A percentile compares a stretch with the other conserved stretches of the same genome.
Conservation (phyloP, 2,329 filamentous ascomycete species). For the Grosmannia serpens region DNA sequence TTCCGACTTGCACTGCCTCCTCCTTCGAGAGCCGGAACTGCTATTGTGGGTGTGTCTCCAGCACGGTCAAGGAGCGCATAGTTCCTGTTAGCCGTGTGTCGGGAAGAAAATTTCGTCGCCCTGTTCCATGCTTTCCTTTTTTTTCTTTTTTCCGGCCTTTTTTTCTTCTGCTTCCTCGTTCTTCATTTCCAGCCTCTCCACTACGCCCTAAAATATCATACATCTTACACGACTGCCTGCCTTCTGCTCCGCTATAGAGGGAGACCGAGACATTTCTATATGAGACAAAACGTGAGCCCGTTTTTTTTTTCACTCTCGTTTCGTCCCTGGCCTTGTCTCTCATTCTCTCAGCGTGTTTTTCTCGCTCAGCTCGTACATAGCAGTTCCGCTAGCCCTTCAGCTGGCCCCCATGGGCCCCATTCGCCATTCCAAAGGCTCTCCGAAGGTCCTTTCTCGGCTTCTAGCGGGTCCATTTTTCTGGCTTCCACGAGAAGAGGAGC, state of each 20-base stretch:
- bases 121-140: not conserved
- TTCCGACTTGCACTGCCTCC: too few species aligned
- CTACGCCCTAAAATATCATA: too few species aligned
- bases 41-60: too few species aligned
- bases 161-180: not conserved
- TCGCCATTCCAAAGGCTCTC: not conserved
- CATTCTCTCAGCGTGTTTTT: too few species aligned
- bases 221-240: too few species aligned
- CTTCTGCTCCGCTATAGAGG: too few species aligned
- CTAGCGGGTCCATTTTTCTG: not conserved
- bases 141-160: not conserved
- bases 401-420: not conserved
- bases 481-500: not conserved
- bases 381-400: not conserved
- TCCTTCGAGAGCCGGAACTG: too few species aligned
- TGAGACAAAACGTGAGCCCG: not conserved
- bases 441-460: not conserved
- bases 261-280: not conserved
- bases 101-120: not conserved
- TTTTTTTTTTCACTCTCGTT: not conserved
- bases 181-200: not conserved
- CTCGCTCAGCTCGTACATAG: too few species aligned
- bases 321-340: not conserved
- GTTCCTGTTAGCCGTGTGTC: too few species aligned
- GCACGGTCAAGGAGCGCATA: too few species aligned